Conservation (phyloP, 2,329 filamentous ascomycete species). For the Monilinia aucupariae region DNA sequence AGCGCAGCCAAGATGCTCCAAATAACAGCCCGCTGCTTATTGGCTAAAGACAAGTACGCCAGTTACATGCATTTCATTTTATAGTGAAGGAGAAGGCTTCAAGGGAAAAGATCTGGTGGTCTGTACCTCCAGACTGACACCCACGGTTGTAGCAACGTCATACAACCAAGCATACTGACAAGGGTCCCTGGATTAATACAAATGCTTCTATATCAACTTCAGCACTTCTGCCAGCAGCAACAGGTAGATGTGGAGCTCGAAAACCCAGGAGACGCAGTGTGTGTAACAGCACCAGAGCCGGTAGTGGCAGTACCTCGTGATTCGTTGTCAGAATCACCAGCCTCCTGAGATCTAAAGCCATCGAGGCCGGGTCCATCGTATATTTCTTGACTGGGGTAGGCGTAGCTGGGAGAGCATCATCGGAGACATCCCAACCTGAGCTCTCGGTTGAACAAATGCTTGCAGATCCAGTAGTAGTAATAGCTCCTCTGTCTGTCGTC, state of each 20-base stretch:
- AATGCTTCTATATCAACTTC: conserved; percentile 7
- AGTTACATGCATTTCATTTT: not conserved
- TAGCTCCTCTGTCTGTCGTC: conserved; percentile 50
- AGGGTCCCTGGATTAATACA: not conserved
- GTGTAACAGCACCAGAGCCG: conserved; percentile 26
- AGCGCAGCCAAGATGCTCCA: not conserved
- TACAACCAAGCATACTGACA: conserved; percentile 8
- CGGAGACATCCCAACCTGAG: conserved; percentile 44
- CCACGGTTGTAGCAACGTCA: conserved; percentile 6
- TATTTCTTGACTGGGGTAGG: conserved; percentile 40
- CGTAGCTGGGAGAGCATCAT: conserved; percentile 43
- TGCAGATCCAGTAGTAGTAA: conserved; percentile 29
- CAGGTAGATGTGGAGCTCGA: conserved; percentile 2
- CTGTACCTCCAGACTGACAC: not conserved
- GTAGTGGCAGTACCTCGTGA: conserved; percentile 28
- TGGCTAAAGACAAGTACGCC: not conserved
- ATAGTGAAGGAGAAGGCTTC: not conserved
- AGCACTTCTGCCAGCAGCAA: conserved; percentile 1
- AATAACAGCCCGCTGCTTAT: not conserved
- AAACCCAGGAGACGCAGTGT: conserved; percentile 18
- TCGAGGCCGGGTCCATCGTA: conserved; percentile 42
- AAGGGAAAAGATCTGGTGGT: not conserved
- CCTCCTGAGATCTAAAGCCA: conserved; percentile 30
- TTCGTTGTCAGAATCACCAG: conserved; percentile 32
- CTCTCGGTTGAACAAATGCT: conserved; percentile 43